Evolutionary conservation across 1,284 basidiomycete genomes (phyloP).

Genomic region (Coniferiporia sulphurascens): DNA sequence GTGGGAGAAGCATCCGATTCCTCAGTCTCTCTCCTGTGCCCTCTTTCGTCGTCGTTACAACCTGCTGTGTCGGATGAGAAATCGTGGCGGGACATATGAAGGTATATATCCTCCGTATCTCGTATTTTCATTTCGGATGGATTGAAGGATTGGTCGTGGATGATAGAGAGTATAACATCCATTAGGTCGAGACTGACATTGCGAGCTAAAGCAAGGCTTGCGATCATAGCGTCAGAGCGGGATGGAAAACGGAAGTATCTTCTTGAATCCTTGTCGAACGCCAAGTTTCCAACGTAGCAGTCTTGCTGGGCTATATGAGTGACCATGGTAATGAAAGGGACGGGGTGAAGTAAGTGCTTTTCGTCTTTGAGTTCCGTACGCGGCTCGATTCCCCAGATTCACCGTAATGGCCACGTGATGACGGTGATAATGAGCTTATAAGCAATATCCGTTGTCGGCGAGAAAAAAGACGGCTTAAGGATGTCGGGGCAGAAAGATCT

Average conservation of each 20-base stretch:
- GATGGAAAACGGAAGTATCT: background rate
- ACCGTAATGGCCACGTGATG: too few species aligned
- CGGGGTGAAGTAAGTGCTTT: too few species aligned
- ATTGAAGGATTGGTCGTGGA: background rate
- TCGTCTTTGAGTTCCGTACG: too few species aligned
- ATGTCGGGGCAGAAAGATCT: too few species aligned
- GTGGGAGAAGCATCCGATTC: too few species aligned
- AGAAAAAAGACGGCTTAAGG: too few species aligned
- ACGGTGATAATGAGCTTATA: too few species aligned
- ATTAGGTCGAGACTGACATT: background rate
- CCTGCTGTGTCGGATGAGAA: too few species aligned
- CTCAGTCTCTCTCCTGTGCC: too few species aligned
- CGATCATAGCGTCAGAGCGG: background rate
- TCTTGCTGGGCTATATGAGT: background rate
- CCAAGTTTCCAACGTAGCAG: background rate
- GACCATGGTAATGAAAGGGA: background rate
- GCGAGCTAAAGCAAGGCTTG: background rate
- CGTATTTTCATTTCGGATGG: background rate
- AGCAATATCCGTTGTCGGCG: too few species aligned
- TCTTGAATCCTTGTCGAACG: background rate
- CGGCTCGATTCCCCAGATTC: too few species aligned
- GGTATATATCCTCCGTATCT: background rate
- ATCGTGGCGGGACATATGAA: background rate
- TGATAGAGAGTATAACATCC: background rate
- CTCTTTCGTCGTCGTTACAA: too few species aligned